A percentile compares a stretch with the other conserved stretches of the same genome.
These are phyloP conservation scores for Albifimbria verrucaria DNA, from an alignment of 2,329 filamentous ascomycete species.

Conservation along the genomic window DNA sequence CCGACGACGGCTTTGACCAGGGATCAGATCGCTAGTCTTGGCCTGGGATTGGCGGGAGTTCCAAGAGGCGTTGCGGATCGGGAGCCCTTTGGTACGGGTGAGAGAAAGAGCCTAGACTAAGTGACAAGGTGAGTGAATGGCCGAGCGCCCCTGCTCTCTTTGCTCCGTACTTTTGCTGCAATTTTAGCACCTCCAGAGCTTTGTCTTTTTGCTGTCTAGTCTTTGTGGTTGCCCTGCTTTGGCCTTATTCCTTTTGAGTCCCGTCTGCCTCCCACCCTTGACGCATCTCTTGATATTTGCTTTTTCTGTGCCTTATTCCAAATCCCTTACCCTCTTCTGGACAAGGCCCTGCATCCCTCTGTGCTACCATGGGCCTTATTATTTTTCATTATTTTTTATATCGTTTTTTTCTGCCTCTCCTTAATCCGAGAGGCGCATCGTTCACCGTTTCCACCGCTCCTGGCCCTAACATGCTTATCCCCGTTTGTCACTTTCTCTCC, in stretches of 20 bases:
- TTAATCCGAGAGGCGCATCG: not conserved
- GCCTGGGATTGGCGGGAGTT: not conserved
- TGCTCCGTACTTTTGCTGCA: too few species aligned
- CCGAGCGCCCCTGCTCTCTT: not conserved
- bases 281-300: too few species aligned
- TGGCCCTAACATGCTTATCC: not conserved
- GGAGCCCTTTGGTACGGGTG: not conserved
- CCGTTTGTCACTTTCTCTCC: not conserved
- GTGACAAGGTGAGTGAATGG: not conserved
- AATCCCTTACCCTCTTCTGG: not conserved
- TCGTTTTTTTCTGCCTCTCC: not conserved
- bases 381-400: not conserved
- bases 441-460: not conserved
- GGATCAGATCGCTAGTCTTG: not conserved
- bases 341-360: too few species aligned
- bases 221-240: not conserved
- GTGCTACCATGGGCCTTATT: too few species aligned
- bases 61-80: too few species aligned
- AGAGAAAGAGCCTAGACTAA: too few species aligned
- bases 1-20: not conserved
- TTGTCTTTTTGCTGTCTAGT: not conserved
- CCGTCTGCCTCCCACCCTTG: not conserved
- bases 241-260: not conserved
- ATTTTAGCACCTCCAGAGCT: too few species aligned
- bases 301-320: not conserved